phyloP scores from a whole-genome alignment of 2,329 filamentous ascomycete species.

The Monilinia aucupariae region DNA sequence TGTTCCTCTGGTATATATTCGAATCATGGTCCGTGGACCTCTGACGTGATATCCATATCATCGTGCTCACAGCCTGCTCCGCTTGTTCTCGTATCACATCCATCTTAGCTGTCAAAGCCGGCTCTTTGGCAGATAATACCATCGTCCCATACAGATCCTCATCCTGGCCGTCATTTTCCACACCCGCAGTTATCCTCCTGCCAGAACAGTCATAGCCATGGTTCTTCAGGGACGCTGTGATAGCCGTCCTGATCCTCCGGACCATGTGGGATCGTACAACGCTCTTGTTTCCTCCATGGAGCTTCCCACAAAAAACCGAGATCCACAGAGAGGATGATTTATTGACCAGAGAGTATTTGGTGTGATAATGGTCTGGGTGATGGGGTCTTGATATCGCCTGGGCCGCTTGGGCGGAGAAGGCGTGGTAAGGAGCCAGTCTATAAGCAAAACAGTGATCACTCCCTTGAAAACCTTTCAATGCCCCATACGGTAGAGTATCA shows the following conservation, averaged over 20 bases:
- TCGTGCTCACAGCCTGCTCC: slow-evolving; percentile 20
- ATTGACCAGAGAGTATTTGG: slow-evolving; percentile 2
- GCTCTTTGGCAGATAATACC: slow-evolving; percentile 32
- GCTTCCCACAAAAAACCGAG: slow-evolving; percentile 37
- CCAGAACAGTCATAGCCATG: slow-evolving; percentile 41
- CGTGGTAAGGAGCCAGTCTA: not conserved
- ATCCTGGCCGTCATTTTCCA: slow-evolving; percentile 28
- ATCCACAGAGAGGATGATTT: slow-evolving; percentile 41
- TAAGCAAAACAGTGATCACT: slow-evolving; percentile 2
- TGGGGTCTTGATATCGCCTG: not conserved
- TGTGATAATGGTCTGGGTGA: slow-evolving; percentile 5
- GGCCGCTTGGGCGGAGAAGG: not conserved
- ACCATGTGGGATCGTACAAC: slow-evolving; percentile 44
- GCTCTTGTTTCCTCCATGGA: slow-evolving; percentile 35
- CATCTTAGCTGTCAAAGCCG: slow-evolving; percentile 26
- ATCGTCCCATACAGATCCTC: slow-evolving; percentile 36
- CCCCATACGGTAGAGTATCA: not conserved
- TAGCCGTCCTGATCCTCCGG: slow-evolving; percentile 41
- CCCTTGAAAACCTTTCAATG: not conserved
- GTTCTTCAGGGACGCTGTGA: slow-evolving; percentile 41
- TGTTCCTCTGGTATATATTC: no score
- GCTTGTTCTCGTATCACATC: slow-evolving; percentile 30
- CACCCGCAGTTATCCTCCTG: slow-evolving; percentile 17
- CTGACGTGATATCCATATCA: not conserved
- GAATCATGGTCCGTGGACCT: not conserved